Evolutionary conservation across 768 basidiomycete genomes (phyloP).

Genomic region (Multifurca ochricompacta): DNA sequence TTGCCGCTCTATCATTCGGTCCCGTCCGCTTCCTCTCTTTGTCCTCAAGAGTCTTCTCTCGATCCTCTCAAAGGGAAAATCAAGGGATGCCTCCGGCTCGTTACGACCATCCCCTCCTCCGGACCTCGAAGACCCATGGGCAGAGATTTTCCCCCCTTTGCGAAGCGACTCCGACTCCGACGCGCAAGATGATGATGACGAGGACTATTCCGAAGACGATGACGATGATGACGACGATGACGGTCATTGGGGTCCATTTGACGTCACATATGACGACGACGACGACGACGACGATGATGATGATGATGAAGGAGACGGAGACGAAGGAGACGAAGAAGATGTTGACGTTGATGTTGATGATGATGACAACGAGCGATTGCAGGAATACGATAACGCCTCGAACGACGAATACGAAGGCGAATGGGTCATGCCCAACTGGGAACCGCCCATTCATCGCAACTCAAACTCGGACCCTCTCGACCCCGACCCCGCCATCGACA

Average conservation of each 20-base stretch:
- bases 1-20: constrained; percentile 50
- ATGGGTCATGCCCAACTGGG: constrained; percentile 47
- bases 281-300: constrained; percentile 25
- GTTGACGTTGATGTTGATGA: constrained; percentile 26
- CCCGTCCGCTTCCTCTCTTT: constrained; percentile 61
- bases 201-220: constrained; percentile 25
- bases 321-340: constrained; percentile 23
- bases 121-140: constrained; percentile 56
- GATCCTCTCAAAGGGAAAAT: constrained; percentile 40
- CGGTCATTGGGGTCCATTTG: constrained; percentile 17
- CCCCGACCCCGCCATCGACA: constrained; percentile 30
- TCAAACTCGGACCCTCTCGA: constrained; percentile 31
- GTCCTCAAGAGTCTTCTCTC: constrained; percentile 53
- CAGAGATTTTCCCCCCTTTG: constrained; percentile 51
- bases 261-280: constrained; percentile 24
- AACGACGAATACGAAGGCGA: constrained; percentile 35
- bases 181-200: constrained; percentile 28
- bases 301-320: constrained; percentile 24
- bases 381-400: constrained; percentile 30
- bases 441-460: constrained; percentile 42
- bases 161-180: constrained; percentile 25
- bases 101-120: constrained; percentile 28
- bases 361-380: constrained; percentile 20
- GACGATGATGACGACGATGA: constrained; percentile 26
- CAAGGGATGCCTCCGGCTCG: constrained; percentile 19